Evolutionary conservation across 192 early-diverging fungal genomes (phyloP), one percentile per base, ranked within the genome.

Genomic region (Coemansia sp.): DNA sequence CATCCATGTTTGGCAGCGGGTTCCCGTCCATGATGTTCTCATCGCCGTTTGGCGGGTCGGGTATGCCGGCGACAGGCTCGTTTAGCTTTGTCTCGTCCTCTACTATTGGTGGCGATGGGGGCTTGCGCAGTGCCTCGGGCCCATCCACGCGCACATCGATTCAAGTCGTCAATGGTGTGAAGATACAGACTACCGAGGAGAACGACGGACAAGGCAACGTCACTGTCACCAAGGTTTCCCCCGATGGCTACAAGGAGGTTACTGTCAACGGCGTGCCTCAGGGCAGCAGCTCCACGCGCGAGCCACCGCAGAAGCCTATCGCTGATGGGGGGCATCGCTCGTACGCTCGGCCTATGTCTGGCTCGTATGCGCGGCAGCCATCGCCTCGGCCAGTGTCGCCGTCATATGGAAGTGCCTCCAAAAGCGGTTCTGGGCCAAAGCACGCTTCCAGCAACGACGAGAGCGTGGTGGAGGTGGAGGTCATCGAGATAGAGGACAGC

Each of bases 21-120:
- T 62, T 69, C n/a, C 59, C 59, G 13, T 72, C 66, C 6, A 73
- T 72, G 70, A 67, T 68, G 57, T 78, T 78, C 43, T 64, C 63
- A 16, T 68, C 68, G 31, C 31, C 31, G 53, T 75, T 75, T 57
- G 62, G 52, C 20, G 58, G 59, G 21, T 50, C 66, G 26, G 64
- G 58, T 12, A 64, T 80, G 66, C 69, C 73, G 0, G 62, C 73
- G 42, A 55, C 58, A 23, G 73, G 74, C 26, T 77, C 79, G 13
- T 82, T 82, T 35, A 82, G 79, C 68, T 82, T 82, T 66, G 65
- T 82, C 38, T 82, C 79, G 31, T 82, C 76, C 16, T 73, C 74
- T 13, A 61, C 53, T 6, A 59, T 65, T 6, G 79, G 79, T 26
- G 79, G 70, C 33, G 50, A 55, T 12, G 75, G 75, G 11, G 67